Percentiles rank a stretch among this genome's conserved stretches.
phyloP scores from a whole-genome alignment of 495 filamentous ascomycete species.

The Xylaria grammica region DNA sequence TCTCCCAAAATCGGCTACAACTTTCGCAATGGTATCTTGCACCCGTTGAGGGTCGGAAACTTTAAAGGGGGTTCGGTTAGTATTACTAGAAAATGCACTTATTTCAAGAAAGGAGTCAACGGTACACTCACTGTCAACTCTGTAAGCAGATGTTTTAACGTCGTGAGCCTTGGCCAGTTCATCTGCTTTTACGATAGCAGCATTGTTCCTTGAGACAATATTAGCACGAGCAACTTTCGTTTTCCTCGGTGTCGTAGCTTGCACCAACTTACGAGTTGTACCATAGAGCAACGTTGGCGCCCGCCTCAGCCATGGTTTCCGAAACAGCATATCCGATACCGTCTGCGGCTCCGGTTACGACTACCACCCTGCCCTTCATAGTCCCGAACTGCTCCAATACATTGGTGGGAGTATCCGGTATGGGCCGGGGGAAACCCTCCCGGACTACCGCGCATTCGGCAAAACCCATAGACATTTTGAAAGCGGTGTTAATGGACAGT shows the following conservation, averaged over 20 bases:
- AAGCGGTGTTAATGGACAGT: not conserved
- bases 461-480: slow-evolving; percentile 56
- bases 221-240: slow-evolving; percentile 32
- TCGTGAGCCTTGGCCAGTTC: slow-evolving; percentile 56
- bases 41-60: slow-evolving; percentile 58
- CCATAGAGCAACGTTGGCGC: slow-evolving; percentile 40
- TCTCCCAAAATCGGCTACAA: slow-evolving; percentile 52
- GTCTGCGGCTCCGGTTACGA: slow-evolving; percentile 50
- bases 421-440: slow-evolving; percentile 48
- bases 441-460: slow-evolving; percentile 42
- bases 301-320: slow-evolving; percentile 42
- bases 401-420: slow-evolving; percentile 31
- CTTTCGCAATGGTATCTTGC: slow-evolving; percentile 47
- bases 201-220: slow-evolving; percentile 49
- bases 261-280: slow-evolving; percentile 52
- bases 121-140: slow-evolving; percentile 55
- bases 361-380: slow-evolving; percentile 45
- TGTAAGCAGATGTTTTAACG: slow-evolving; percentile 63
- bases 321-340: slow-evolving; percentile 42
- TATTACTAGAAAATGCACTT: not conserved
- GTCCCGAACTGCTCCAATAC: slow-evolving; percentile 37
- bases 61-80: slow-evolving; percentile 22
- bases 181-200: slow-evolving; percentile 51
- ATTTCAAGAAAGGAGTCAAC: not conserved
- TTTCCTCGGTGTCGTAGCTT: slow-evolving; percentile 24